Percentiles rank a stretch among this genome's conserved stretches.
These are phyloP conservation scores for Raffaelea albimanens DNA, from an alignment of 2,329 filamentous ascomycete genomes.

Conservation along the genomic window DNA sequence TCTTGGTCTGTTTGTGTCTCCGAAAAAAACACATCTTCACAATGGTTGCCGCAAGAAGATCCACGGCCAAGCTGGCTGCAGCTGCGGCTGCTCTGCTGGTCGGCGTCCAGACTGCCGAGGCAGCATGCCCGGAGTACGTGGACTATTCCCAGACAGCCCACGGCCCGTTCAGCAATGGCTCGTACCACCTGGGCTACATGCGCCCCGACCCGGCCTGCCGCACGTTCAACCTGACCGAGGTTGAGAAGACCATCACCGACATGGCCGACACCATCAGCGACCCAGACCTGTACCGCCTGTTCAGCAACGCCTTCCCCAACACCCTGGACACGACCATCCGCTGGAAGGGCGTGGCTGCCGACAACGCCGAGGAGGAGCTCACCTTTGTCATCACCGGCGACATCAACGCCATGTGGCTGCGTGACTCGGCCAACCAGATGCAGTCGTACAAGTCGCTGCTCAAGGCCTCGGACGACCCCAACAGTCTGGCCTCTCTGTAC, in stretches of 20 bases:
- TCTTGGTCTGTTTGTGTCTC: no score
- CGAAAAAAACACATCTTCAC: not conserved
- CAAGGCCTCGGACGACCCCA: slow-evolving; percentile 34
- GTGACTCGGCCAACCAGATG: slow-evolving; percentile 52
- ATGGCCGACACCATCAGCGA: slow-evolving; percentile 64
- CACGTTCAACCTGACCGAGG: slow-evolving; percentile 66
- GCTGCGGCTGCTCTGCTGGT: no score
- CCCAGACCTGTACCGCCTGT: slow-evolving; percentile 63
- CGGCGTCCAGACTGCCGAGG: not conserved
- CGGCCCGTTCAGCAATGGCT: slow-evolving; percentile 66
- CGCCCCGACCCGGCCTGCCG: slow-evolving; percentile 68
- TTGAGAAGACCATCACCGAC: slow-evolving; percentile 65
- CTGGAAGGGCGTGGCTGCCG: slow-evolving; percentile 14
- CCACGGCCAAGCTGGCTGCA: not conserved
- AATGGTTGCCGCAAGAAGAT: not conserved
- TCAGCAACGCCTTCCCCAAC: slow-evolving; percentile 65
- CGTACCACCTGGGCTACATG: slow-evolving; percentile 68
- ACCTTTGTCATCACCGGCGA: slow-evolving; percentile 52
- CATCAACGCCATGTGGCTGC: slow-evolving; percentile 25
- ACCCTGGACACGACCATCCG: slow-evolving; percentile 37
- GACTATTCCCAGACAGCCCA: slow-evolving; percentile 50
- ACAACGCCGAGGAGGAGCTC: slow-evolving; percentile 30
- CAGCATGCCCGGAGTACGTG: slow-evolving; percentile 54
- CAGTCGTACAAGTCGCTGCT: slow-evolving; percentile 63
- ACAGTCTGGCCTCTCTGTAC: slow-evolving; percentile 58